Base-by-base conservation (phyloP, 2,329 filamentous ascomycete genomes). In the Venturia aucupariae region DNA sequence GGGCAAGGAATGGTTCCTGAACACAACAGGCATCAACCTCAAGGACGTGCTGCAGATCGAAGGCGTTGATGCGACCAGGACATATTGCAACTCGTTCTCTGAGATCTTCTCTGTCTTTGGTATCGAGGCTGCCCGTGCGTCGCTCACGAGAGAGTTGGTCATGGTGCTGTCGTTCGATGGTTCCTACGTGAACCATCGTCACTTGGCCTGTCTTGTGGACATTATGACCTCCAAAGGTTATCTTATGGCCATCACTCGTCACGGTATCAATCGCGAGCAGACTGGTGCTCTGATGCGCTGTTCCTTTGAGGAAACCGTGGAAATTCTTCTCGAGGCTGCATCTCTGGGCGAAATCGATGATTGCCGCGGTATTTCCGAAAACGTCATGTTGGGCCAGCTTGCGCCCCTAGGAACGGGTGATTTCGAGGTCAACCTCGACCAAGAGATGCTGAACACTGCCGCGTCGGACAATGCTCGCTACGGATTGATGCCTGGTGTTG, bases 201-300 rank as follows among this genome's bases (percentile, higher is more conserved):
- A 99, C 80, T 86, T 99, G 80, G 90, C 92, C 60, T 85, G 99
- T 42, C 83, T 99, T 63, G 92, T 95, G 68, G 94, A 99, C 78
- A 91, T 99, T 68, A 99, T 99, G 94, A 97, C 92, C 35, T 92
- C 95, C 71, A 86, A 94, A 71, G 94, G 94, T 69, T 88, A 89
- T 71, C 87, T 99, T 72, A 96, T 96, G 76, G 93, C 94, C 17
- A 93, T 99, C 68, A 99, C 94, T 64, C 90, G 94, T 77, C 94
- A 99, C 74, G 94, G 94, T 79, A 99, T 99, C 80, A 99, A 99
- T 80, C 87, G 94, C 71, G 91, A 93, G 32, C 94, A 99, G 74
- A 99, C 95, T 67, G 94, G 94, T 81, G 95, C 94, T 11, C 83
- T 99, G 71, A 99, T 99, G 94, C 89, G 94, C 76, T 99, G 95